Conservation (phyloP, 768 basidiomycete genomes). For the Amanita muscaria region DNA sequence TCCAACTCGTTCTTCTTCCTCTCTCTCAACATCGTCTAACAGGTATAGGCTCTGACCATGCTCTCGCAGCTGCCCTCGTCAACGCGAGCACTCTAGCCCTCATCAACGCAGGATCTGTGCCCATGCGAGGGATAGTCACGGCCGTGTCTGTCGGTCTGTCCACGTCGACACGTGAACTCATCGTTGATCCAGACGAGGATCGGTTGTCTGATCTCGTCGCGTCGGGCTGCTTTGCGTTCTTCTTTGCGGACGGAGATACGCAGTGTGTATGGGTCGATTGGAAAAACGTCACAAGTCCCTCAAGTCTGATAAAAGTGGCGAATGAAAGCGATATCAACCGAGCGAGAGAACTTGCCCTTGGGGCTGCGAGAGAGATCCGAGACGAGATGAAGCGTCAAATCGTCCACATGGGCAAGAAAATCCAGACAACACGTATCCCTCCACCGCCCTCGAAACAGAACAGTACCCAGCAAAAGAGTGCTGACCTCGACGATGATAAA, state of each 20-base stretch:
- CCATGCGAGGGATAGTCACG: slow-evolving; percentile 68
- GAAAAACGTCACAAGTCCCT: slow-evolving; percentile 11
- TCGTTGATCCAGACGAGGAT: slow-evolving; percentile 45
- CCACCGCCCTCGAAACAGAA: not conserved
- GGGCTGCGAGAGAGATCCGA: slow-evolving; percentile 41
- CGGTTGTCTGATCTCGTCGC: slow-evolving; percentile 30
- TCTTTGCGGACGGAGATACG: slow-evolving; percentile 31
- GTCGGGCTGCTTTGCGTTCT: slow-evolving; percentile 65
- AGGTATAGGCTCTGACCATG: not conserved
- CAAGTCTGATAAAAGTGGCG: slow-evolving; percentile 15
- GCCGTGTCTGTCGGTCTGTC: slow-evolving; percentile 50
- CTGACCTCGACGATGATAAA: slow-evolving; percentile 24
- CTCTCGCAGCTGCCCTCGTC: slow-evolving; percentile 52
- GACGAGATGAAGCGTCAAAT: slow-evolving; percentile 32
- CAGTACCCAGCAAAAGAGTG: slow-evolving; percentile 1
- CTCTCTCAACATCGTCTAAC: slow-evolving; percentile 39
- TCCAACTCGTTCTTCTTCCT: slow-evolving; percentile 72
- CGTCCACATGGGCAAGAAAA: slow-evolving; percentile 16
- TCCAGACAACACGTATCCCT: slow-evolving; percentile 9
- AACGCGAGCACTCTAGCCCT: slow-evolving; percentile 66
- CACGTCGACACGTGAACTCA: slow-evolving; percentile 20
- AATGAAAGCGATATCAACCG: slow-evolving; percentile 31
- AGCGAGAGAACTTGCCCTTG: slow-evolving; percentile 42
- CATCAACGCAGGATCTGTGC: slow-evolving; percentile 59
- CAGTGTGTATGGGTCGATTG: slow-evolving; percentile 54